These are phyloP conservation scores for Diaporthe sp. DNA, from an alignment of 2,329 filamentous ascomycete genomes.

Conservation along the genomic window DNA sequence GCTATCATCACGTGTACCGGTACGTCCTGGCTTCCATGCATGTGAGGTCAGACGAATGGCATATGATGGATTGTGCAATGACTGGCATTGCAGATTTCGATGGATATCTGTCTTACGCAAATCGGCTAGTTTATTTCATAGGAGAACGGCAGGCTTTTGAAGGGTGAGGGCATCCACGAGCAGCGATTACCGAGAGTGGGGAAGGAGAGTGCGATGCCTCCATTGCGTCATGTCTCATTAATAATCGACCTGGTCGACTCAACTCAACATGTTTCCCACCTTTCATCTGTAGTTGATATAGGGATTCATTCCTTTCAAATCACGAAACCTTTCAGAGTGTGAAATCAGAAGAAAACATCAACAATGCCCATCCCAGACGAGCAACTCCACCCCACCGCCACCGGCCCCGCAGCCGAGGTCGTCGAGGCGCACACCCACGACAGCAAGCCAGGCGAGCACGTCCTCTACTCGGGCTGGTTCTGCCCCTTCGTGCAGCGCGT, in stretches of 20 bases:
- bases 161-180: background rate
- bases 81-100: background rate
- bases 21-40: background rate
- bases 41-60: background rate
- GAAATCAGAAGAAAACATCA: background rate
- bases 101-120: background rate
- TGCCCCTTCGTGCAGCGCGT: constrained; percentile 76
- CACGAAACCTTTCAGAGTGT: background rate
- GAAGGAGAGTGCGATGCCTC: background rate
- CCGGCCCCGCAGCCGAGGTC: constrained; percentile 61
- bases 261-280: background rate
- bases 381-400: constrained; percentile 62
- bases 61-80: too few relatives aligned
- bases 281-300: too few relatives aligned
- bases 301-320: background rate
- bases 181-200: constrained; percentile 5
- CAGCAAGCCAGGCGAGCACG: constrained; percentile 55
- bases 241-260: background rate
- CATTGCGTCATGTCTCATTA: constrained; percentile 28
- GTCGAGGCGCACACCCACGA: constrained; percentile 48
- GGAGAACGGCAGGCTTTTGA: background rate
- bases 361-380: constrained; percentile 51
- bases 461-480: constrained; percentile 78
- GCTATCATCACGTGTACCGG: too few relatives aligned
- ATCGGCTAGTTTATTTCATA: too few relatives aligned